phyloP scores from a whole-genome alignment of 371 early-diverging fungal species.

The Mucor mucedo region DNA sequence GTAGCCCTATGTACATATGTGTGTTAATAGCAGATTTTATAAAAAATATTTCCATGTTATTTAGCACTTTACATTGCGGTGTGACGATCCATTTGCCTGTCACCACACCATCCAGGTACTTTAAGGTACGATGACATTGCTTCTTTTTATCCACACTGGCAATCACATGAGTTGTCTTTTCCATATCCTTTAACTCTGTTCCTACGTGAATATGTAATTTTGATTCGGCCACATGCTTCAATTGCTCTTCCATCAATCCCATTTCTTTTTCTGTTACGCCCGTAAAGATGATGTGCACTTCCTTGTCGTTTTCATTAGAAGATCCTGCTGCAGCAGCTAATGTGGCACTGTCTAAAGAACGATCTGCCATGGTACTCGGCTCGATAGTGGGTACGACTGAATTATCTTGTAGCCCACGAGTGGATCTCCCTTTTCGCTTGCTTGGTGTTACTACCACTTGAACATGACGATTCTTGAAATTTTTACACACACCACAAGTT shows the following conservation, averaged over 20 bases:
- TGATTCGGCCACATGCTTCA: conserved; percentile 6
- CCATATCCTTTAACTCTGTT: conserved; percentile 25
- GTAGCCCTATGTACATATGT: conserved; percentile 30
- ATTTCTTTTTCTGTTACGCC: not conserved
- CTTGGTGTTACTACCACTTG: not conserved
- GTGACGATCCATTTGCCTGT: conserved; percentile 50
- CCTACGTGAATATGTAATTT: conserved; percentile 25
- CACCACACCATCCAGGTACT: conserved; percentile 42
- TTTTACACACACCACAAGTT: conserved; percentile 25
- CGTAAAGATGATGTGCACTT: not conserved
- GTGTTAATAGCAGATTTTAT: too few species aligned
- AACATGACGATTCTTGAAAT: not conserved
- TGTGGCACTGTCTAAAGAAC: not conserved
- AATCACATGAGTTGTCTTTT: conserved; percentile 40
- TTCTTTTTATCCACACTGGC: conserved; percentile 35
- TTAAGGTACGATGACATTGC: conserved; percentile 39
- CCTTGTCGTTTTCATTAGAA: too few species aligned
- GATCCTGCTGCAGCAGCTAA: not conserved
- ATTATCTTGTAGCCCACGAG: not conserved
- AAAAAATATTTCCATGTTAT: too few species aligned
- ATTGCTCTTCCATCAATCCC: not conserved
- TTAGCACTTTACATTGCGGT: conserved; percentile 27
- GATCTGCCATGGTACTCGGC: not conserved
- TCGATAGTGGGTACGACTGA: not conserved
- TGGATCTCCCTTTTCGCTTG: not conserved